Evolutionary conservation across 2,329 filamentous ascomycete species (phyloP).

Genomic region (Paecilomyces fulvus): DNA sequence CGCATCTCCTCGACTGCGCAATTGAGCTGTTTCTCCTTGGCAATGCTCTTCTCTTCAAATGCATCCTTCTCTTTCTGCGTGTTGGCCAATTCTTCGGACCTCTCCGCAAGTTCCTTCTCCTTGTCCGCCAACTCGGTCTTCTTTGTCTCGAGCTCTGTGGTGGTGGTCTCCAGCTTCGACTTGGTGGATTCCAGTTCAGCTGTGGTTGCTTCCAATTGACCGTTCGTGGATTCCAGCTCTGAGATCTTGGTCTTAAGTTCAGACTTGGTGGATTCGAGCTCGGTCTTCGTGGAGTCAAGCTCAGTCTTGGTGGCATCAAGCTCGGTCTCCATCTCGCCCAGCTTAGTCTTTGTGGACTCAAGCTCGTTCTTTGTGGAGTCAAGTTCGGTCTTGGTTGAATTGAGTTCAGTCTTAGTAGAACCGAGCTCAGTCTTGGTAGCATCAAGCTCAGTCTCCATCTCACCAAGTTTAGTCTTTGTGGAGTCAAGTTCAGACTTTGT

Average conservation of each 20-base stretch:
- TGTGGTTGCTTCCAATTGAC: slow-evolving; percentile 8
- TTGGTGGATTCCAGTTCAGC: slow-evolving; percentile 9
- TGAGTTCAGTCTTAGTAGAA: slow-evolving; percentile 7
- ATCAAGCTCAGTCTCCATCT: slow-evolving; percentile 7
- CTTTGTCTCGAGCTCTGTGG: slow-evolving; percentile 9
- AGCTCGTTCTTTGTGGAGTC: slow-evolving; percentile 6
- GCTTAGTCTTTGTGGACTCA: slow-evolving; percentile 6
- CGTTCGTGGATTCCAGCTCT: slow-evolving; percentile 4
- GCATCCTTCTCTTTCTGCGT: slow-evolving; percentile 37
- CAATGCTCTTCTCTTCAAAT: too few species aligned
- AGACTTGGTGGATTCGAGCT: slow-evolving; percentile 18
- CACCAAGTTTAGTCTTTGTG: slow-evolving; percentile 16
- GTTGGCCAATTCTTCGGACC: slow-evolving; percentile 31
- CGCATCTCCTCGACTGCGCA: slow-evolving; percentile 35
- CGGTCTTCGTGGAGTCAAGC: slow-evolving; percentile 19
- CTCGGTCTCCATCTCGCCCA: slow-evolving; percentile 5
- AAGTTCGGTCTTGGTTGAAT: slow-evolving; percentile 6
- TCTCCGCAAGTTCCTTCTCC: slow-evolving; percentile 32
- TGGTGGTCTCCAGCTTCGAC: slow-evolving; percentile 3
- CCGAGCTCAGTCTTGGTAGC: slow-evolving; percentile 6
- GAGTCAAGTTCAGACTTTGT: neutral
- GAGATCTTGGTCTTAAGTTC: slow-evolving; percentile 15
- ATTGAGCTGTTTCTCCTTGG: slow-evolving; percentile 38
- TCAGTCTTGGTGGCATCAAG: slow-evolving; percentile 9
- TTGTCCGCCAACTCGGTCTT: slow-evolving; percentile 22